Evolutionary conservation across 176 grass and related monocot genomes (phyloP).

Genomic region (Aechmea fasciata): DNA sequence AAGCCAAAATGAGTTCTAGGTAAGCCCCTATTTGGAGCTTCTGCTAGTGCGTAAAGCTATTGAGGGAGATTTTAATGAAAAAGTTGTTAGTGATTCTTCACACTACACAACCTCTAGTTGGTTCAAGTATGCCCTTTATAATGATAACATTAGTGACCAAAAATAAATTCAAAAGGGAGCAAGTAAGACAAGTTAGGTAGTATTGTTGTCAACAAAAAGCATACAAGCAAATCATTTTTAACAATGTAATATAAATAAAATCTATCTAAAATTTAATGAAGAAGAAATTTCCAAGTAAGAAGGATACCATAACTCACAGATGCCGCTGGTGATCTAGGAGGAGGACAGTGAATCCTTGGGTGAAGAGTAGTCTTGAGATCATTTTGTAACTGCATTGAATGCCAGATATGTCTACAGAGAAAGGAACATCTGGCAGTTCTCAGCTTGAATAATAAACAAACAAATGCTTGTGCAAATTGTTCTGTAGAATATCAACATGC

Average conservation of each 20-base stretch:
- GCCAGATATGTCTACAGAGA: constrained; percentile 9
- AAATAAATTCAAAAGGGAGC: no score
- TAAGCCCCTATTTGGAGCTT: no score
- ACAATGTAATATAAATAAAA: background rate
- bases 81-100: background rate
- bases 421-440: background rate
- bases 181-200: no score
- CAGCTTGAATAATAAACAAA: background rate
- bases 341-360: background rate
- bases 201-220: background rate
- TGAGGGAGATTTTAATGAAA: no score
- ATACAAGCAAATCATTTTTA: background rate
- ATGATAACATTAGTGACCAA: no score
- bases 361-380: constrained; percentile 4
- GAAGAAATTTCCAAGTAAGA: background rate
- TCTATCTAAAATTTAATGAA: background rate
- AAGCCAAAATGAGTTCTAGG: no score
- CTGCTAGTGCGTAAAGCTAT: background rate
- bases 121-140: no score
- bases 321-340: constrained; percentile 6
- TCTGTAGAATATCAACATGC: no score
- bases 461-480: no score
- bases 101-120: background rate
- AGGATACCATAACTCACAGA: constrained; percentile 9
- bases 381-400: constrained; percentile 3